Conservation (phyloP, 2,329 filamentous ascomycete species). For the Tolypocladium amazonense region DNA sequence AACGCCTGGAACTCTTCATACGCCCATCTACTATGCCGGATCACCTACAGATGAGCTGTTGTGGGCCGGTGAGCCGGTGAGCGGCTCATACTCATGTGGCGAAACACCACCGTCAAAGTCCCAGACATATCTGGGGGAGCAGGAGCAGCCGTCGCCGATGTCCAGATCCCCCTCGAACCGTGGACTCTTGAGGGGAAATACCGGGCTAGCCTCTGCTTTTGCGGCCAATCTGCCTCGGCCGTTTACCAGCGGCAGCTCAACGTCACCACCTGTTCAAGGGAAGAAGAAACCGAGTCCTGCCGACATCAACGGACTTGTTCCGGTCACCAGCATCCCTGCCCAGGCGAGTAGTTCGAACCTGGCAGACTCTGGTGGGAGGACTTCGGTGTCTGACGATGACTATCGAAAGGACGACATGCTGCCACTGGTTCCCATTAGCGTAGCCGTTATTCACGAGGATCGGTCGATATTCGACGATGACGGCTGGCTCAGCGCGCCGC, state of each 20-base stretch:
- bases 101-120: constrained; percentile 47
- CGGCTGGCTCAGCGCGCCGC: constrained; percentile 48
- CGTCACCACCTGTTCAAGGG: constrained; percentile 31
- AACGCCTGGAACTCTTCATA: constrained; percentile 46
- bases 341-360: constrained; percentile 37
- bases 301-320: constrained; percentile 44
- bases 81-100: constrained; percentile 49
- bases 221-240: constrained; percentile 43
- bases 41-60: constrained; percentile 45
- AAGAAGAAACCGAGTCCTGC: constrained; percentile 51
- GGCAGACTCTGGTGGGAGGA: constrained; percentile 35
- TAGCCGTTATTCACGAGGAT: constrained; percentile 46
- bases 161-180: constrained; percentile 50
- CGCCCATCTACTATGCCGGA: constrained; percentile 42
- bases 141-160: constrained; percentile 38
- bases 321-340: constrained; percentile 34
- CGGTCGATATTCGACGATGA: constrained; percentile 59
- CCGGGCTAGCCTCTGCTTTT: constrained; percentile 44
- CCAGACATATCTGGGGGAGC: constrained; percentile 33
- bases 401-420: constrained; percentile 32
- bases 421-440: constrained; percentile 37
- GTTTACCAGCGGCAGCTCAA: constrained; percentile 25
- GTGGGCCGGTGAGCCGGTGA: constrained; percentile 42
- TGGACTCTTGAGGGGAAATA: constrained; percentile 41
- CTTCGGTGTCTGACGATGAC: constrained; percentile 45